These are phyloP conservation scores for Hippophae gyantsensis DNA, from an alignment of 306 rosid species.

Conservation along the genomic window DNA sequence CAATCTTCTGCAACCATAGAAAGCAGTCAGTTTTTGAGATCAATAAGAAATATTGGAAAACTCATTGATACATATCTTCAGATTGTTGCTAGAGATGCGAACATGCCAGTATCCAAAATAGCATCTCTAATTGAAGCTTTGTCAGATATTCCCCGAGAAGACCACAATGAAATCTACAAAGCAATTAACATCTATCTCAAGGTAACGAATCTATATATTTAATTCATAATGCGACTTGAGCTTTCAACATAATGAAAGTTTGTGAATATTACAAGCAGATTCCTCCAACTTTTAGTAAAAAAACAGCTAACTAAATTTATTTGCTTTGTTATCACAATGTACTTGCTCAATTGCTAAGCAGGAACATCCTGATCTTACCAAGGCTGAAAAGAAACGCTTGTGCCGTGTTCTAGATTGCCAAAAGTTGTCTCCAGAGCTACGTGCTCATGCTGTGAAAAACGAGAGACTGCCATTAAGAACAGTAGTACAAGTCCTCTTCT, in stretches of 20 bases:
- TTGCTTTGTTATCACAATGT: slow-evolving; percentile 9
- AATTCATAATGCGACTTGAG: background rate
- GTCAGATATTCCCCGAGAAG: slow-evolving; percentile 63
- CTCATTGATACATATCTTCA: slow-evolving; percentile 87
- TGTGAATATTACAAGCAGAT: too few relatives aligned
- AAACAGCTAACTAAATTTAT: background rate
- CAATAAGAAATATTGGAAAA: slow-evolving; percentile 64
- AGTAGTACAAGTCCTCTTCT: slow-evolving; percentile 73
- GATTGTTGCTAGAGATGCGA: slow-evolving; percentile 61
- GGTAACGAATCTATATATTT: slow-evolving; percentile 28
- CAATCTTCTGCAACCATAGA: slow-evolving; percentile 45
- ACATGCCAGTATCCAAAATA: slow-evolving; percentile 62
- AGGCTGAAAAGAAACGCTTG: slow-evolving; percentile 57
- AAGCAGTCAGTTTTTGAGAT: slow-evolving; percentile 33
- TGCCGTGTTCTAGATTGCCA: slow-evolving; percentile 70
- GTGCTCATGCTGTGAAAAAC: slow-evolving; percentile 68
- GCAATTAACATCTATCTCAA: slow-evolving; percentile 84
- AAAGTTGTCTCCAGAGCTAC: slow-evolving; percentile 53
- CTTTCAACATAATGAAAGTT: background rate
- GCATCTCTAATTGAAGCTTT: slow-evolving; percentile 59
- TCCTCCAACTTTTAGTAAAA: background rate
- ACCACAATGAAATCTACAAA: slow-evolving; percentile 71
- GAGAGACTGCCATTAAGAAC: slow-evolving; percentile 75
- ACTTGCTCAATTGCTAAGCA: slow-evolving; percentile 22
- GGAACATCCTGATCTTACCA: slow-evolving; percentile 63